Evolutionary conservation across 306 rosid species (phyloP), one percentile per base, ranked within the genome.

Genomic region (Aeschynomene evenia): DNA sequence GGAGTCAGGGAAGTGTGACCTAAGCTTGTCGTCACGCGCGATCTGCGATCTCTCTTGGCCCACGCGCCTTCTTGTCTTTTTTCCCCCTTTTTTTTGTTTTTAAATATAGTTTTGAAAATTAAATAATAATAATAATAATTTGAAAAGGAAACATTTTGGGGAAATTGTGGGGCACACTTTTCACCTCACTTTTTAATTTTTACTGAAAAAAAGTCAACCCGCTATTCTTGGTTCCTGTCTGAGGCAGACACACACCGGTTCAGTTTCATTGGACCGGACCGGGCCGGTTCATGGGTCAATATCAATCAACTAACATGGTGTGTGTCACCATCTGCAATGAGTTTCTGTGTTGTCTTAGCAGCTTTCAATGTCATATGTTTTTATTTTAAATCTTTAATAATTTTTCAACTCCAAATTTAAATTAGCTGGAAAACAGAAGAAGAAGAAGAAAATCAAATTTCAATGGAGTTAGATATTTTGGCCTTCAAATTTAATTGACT

Each of bases 11-110:
- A 3, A 13, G 57, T 56, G 66, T 80, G 81, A 80, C 78, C 50
- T 76, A 59, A 80, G 75, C 48, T 31, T 75, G 63, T 80, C 86
- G 82, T 90, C 94, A 85, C 83, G 85, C 86, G 81, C 86, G 79
- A 73, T 75, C 81, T 75, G 65, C 84, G 69, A 84, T 76, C 82
- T 53, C 74, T 73, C 92, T 89, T 79, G 87, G 33, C 67, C 39
- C 85, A 83, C 89, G 83, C 81, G 82, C 85, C 55, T 50, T 18
- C 24, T 81, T 24, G 61, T 45, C 83, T 82, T 75, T 81, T 63
- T 69, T 36, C 82, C 71, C 72, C 74, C 43, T 4, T 23, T 10
- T 56, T 69, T 3, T 33, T 12, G 5, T 4, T 50, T 34, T 1
- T 1, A 15, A 22, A 31, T 9, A 2, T 13, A 10, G 3, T 12